Base-by-base conservation (phyloP, 2,329 filamentous ascomycete species). In the Allantophomopsis lycopodina region DNA sequence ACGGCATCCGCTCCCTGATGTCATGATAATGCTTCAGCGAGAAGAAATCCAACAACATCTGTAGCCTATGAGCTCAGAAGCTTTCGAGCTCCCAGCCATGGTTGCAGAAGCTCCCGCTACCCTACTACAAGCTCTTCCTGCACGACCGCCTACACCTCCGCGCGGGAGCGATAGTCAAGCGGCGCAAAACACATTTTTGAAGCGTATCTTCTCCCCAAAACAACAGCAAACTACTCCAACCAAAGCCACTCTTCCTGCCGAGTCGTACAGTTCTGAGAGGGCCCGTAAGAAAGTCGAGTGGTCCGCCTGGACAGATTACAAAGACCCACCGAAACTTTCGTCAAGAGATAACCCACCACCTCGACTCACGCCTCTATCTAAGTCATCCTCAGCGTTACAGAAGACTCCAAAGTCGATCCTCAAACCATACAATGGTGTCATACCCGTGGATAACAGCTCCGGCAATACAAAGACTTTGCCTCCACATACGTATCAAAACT, bases 401-500 rank as follows among this genome's bases (percentile, higher is more conserved):
- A 71, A 76, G 5, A 56, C 69, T n/a, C 23, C 23, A 12, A 80
- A 79, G 50, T 80, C 78, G 3, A 98, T 98, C 39, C 69, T 98
- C 43, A 98, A 98, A 57, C 69, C 76, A 16, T 72, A 69, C 2
- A 59, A 68, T 40, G 49, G 45, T 4, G 13, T 32, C 3, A 40
- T 40, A 36, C 28, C 35, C 13, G 23, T 44, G 15, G 45, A 48
- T 10, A 40, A 39, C n/a, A 45, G 44, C 6, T 32, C 42, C 15
- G 42, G 36, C 18, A 20, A 21, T 33, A 10, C 45, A 43, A 43
- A 41, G 2, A 36, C 32, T 23, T 48, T 52, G 6, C 46, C 47
- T 4, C 44, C 46, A 11, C 47, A 51, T 36, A 48, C 50, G n/a
- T 52, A 60, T 57, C 65, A 70, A 35, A 79, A 73, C 32, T 77